phyloP scores from a whole-genome alignment of 257 asterid genomes.

The Nicotiana tomentosiformis region DNA sequence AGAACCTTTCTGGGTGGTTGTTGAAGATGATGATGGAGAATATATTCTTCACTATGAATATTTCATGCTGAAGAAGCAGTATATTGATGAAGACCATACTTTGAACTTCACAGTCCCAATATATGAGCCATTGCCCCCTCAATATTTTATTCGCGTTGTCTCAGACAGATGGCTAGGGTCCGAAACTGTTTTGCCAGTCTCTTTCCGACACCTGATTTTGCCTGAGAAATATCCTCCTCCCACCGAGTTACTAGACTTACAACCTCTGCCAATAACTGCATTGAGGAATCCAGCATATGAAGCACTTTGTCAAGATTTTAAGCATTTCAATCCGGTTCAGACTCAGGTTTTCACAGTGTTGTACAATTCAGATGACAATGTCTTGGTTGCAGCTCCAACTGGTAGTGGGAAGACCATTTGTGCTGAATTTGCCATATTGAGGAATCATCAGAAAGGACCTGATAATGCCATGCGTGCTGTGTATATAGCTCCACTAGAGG shows the following conservation, averaged over 20 bases:
- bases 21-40: slow-evolving; percentile 39
- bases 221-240: slow-evolving; percentile 44
- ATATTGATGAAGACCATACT: slow-evolving; percentile 35
- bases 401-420: slow-evolving; percentile 47
- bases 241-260: slow-evolving; percentile 37
- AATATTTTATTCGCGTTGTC: slow-evolving; percentile 31
- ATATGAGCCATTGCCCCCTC: slow-evolving; percentile 40
- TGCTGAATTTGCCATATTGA: slow-evolving; percentile 37
- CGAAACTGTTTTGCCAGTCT: slow-evolving; percentile 33
- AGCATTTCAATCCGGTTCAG: slow-evolving; percentile 44
- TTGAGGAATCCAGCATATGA: slow-evolving; percentile 32
- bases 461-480: slow-evolving; percentile 32
- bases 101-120: slow-evolving; percentile 34
- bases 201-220: slow-evolving; percentile 35
- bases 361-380: slow-evolving; percentile 41
- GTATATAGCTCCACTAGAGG: slow-evolving; percentile 39
- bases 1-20: slow-evolving; percentile 41
- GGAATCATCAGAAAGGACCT: slow-evolving; percentile 33
- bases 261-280: slow-evolving; percentile 41
- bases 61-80: slow-evolving; percentile 37
- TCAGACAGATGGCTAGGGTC: slow-evolving; percentile 40
- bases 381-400: slow-evolving; percentile 43
- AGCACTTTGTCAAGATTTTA: slow-evolving; percentile 29
- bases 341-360: slow-evolving; percentile 39
- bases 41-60: slow-evolving; percentile 37